Conservation (phyloP, 2,329 filamentous ascomycete genomes). For the Paecilomyces niveus region DNA sequence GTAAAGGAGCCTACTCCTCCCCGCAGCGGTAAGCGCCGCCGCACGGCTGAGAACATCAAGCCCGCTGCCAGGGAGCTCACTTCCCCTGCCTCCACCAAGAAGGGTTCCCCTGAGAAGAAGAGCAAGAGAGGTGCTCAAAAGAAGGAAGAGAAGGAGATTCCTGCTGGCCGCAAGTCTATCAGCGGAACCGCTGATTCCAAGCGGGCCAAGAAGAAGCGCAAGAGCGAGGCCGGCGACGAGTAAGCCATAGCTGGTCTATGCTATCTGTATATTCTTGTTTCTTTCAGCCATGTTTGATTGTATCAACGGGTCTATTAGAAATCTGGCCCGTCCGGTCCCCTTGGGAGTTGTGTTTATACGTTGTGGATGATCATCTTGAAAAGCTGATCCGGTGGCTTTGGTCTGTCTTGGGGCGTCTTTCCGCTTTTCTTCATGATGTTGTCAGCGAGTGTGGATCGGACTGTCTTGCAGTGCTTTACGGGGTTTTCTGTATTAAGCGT, state of each 20-base stretch:
- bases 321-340: not conserved
- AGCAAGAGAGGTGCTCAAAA: constrained; percentile 22
- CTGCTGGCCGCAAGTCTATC: constrained; percentile 22
- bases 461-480: not conserved
- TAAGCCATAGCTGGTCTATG: constrained; percentile 13
- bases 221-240: constrained; percentile 31
- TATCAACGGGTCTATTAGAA: not conserved
- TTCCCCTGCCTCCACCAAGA: constrained; percentile 27
- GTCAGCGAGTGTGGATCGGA: not conserved
- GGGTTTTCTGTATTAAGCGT: not conserved
- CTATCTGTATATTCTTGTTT: constrained; percentile 4
- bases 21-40: constrained; percentile 36
- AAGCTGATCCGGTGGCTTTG: not conserved
- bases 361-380: not conserved
- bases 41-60: constrained; percentile 29
- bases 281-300: not conserved
- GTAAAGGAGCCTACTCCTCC: constrained; percentile 38
- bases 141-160: constrained; percentile 15
- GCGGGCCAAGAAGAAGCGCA: constrained; percentile 41
- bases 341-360: not conserved
- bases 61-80: constrained; percentile 21
- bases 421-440: not conserved
- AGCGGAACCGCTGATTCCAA: constrained; percentile 19
- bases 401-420: not conserved
- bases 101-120: constrained; percentile 29